Evolutionary conservation across 2,329 filamentous ascomycete genomes (phyloP).

Genomic region (Alternaria atra): DNA sequence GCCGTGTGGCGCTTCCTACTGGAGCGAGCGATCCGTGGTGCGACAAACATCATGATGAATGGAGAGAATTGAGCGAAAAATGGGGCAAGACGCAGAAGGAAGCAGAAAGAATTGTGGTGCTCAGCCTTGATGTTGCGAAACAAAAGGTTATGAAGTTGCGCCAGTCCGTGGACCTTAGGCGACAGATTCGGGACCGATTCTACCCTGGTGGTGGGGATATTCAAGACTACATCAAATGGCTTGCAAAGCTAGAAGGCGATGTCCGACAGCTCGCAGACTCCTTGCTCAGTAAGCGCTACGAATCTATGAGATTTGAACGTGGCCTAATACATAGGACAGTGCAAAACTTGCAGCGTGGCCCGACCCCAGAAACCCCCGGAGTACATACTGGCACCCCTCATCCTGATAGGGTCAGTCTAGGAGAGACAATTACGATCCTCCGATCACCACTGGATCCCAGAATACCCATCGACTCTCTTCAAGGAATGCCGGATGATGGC

Average conservation of each 20-base stretch:
- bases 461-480: slow-evolving; percentile 31
- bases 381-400: neutral
- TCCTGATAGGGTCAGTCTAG: too few species aligned
- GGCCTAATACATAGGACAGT: too few species aligned
- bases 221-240: slow-evolving; percentile 37
- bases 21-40: slow-evolving; percentile 26
- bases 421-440: too few species aligned
- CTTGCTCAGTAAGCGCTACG: slow-evolving; percentile 38
- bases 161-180: slow-evolving; percentile 32
- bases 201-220: slow-evolving; percentile 35
- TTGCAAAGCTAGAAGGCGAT: slow-evolving; percentile 33
- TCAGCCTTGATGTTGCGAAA: slow-evolving; percentile 24
- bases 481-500: slow-evolving; percentile 36
- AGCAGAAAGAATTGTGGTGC: slow-evolving; percentile 28
- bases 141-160: slow-evolving; percentile 37
- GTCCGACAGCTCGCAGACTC: slow-evolving; percentile 31
- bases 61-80: slow-evolving; percentile 25
- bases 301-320: too few species aligned
- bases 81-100: slow-evolving; percentile 30
- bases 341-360: slow-evolving; percentile 2
- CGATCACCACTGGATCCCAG: slow-evolving; percentile 33
- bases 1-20: slow-evolving; percentile 17
- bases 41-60: slow-evolving; percentile 26
- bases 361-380: slow-evolving; percentile 5
- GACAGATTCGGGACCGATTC: slow-evolving; percentile 34